Evolutionary conservation across 2,329 filamentous ascomycete genomes (phyloP).

Genomic region (Hymenoscyphus infarciens): DNA sequence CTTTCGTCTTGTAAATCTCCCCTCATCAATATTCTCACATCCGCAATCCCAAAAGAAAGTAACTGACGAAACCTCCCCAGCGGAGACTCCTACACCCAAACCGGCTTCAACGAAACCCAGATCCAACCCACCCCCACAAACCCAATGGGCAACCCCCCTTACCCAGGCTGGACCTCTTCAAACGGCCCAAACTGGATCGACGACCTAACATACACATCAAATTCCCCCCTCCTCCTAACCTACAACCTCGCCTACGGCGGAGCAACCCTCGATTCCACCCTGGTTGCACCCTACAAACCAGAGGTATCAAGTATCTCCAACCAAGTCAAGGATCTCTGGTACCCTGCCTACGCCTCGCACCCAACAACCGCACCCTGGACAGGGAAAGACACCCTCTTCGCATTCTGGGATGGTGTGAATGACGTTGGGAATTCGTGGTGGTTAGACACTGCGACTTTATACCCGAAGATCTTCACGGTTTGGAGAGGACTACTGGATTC

Average conservation of each 20-base stretch:
- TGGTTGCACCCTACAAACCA: constrained; percentile 38
- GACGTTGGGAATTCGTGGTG: constrained; percentile 50
- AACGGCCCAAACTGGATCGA: constrained; percentile 55
- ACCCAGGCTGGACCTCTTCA: constrained; percentile 39
- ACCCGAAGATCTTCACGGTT: constrained; percentile 41
- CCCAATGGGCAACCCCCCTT: constrained; percentile 40
- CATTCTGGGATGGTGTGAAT: constrained; percentile 52
- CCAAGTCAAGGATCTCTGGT: constrained; percentile 41
- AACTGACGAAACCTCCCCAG: constrained; percentile 23
- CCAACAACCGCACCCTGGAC: constrained; percentile 26
- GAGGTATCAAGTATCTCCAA: constrained; percentile 38
- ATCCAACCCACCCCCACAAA: constrained; percentile 37
- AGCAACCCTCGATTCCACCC: constrained; percentile 38
- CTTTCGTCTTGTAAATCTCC: constrained; percentile 41
- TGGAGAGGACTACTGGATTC: constrained; percentile 42
- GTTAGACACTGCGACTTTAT: constrained; percentile 35
- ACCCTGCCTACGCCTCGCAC: constrained; percentile 39
- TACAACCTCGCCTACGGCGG: constrained; percentile 50
- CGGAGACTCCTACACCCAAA: constrained; percentile 41
- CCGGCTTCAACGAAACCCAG: constrained; percentile 37
- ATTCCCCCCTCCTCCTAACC: constrained; percentile 43
- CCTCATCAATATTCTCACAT: neutral
- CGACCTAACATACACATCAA: constrained; percentile 44
- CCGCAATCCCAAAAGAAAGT: neutral
- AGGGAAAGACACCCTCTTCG: constrained; percentile 25